Percentiles rank a stretch among this genome's conserved stretches.
Evolutionary conservation across 1,284 basidiomycete genomes (phyloP).

Genomic region (Ustilago shanxiensis): DNA sequence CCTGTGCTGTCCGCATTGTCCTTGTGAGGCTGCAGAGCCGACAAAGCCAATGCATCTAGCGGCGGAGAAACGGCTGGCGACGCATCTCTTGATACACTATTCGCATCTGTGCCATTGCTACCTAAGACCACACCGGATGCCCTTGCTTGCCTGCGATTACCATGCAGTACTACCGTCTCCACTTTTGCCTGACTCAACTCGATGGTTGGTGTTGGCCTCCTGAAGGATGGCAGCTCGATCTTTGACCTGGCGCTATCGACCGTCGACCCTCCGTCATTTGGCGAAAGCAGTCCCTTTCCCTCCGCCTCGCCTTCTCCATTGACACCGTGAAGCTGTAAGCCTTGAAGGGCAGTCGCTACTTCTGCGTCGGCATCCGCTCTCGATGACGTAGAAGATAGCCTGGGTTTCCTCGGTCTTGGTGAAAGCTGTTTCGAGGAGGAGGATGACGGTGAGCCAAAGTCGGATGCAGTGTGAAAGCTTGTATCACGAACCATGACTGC

Average conservation of each 20-base stretch:
- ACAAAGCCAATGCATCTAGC: not conserved
- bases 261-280: conserved; percentile 6
- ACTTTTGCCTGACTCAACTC: conserved; percentile 39
- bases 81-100: not conserved
- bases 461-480: conserved; percentile 27
- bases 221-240: conserved; percentile 23
- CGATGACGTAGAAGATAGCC: not conserved
- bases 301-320: not conserved
- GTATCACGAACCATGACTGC: conserved; percentile 8
- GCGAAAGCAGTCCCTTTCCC: conserved; percentile 7
- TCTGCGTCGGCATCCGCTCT: not conserved
- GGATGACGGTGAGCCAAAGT: conserved; percentile 28
- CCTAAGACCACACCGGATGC: conserved; percentile 9
- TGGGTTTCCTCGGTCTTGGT: not conserved
- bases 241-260: conserved; percentile 13
- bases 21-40: not conserved
- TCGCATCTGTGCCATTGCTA: not conserved
- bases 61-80: conserved; percentile 18
- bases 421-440: conserved; percentile 29
- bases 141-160: conserved; percentile 43
- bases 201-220: conserved; percentile 38
- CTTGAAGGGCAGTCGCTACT: not conserved
- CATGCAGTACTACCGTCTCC: conserved; percentile 44
- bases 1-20: not conserved
- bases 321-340: conserved; percentile 14